Evolutionary conservation across 129 eudicot genomes (phyloP).

Genomic region (Solidago caesia): DNA sequence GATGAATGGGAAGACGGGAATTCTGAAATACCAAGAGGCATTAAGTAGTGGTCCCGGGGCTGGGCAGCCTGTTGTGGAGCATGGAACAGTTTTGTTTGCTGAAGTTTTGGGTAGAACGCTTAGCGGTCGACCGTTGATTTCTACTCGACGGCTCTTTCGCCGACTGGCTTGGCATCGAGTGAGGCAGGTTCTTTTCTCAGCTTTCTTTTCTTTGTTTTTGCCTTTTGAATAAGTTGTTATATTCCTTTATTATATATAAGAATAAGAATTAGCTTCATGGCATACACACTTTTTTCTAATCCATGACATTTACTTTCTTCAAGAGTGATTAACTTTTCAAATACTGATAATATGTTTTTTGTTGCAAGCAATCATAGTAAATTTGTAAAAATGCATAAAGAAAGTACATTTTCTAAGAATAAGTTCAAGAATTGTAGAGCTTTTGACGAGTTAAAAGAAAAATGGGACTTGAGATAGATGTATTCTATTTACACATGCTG

Average conservation of each 20-base stretch:
- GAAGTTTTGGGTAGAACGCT: slow-evolving; percentile 92
- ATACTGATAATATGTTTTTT: too few relatives aligned
- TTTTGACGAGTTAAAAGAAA: too few relatives aligned
- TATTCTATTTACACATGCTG: too few relatives aligned
- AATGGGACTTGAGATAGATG: too few relatives aligned
- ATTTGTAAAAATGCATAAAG: too few relatives aligned
- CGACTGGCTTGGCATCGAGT: slow-evolving; percentile 97
- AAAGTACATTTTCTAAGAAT: too few relatives aligned
- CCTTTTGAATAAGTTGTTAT: slow-evolving; percentile 4
- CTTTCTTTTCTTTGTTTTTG: slow-evolving; percentile 32
- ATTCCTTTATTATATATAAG: neutral
- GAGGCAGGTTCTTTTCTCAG: slow-evolving; percentile 99
- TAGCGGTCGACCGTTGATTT: slow-evolving; percentile 87
- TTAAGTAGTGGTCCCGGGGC: slow-evolving; percentile 40
- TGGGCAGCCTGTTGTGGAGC: slow-evolving; percentile 86
- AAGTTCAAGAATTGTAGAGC: too few relatives aligned
- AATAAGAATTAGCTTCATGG: neutral
- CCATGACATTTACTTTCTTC: too few relatives aligned
- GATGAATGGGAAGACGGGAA: slow-evolving; percentile 72
- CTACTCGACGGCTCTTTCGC: slow-evolving; percentile 60
- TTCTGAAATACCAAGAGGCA: slow-evolving; percentile 61
- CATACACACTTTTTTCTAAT: too few relatives aligned
- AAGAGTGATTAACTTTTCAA: too few relatives aligned
- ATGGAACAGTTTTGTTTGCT: slow-evolving; percentile 88
- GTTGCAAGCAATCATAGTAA: too few relatives aligned